Base-by-base conservation (phyloP, 108 stramenopile genomes). In the Pseudonitzschia multiseries region DNA sequence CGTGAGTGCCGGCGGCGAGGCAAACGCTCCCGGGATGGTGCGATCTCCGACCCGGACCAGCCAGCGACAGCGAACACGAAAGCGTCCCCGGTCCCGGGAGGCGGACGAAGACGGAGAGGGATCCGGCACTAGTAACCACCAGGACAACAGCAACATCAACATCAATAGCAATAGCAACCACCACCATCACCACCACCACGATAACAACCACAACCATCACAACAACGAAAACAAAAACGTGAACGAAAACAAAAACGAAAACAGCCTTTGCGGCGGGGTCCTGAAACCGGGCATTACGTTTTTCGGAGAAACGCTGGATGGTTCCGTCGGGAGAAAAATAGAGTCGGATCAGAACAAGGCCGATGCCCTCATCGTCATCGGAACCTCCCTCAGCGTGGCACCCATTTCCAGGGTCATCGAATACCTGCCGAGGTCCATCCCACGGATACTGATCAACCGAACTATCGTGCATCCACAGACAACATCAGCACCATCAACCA, bases 361-460 rank as follows among this genome's bases (percentile, higher is more conserved):
- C 8, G 94, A 95, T 81, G 94, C 92, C 0, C 68, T 95, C 46
- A 84, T 95, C 57, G 89, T 95, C 18, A 95, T 95, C 79, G 94
- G 94, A 44, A 95, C 94, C 21, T 90, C 89, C 0, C 78, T 94
- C 0, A 90, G 89, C 15, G 93, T 94, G 86, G 91, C 93, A 14
- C 93, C 93, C 17, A 95, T 95, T 51, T 88, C 88, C 63, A 90
- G 87, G 67, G 86, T 95, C 10, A 86, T 93, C 20, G 74, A 80
- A 21, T 91, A 81, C 71, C 59, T 93, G 4, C 88, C 86, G 14
- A 59, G 75, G 24, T 60, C 69, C 46, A 88, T 95, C 24, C 90
- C 89, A 18, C 83, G 92, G 9, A 86, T 93, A 57, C 71, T 95
- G 24, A 93, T 95, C 75, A 95, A 95, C 77, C 90, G 89, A 20